phyloP scores from a whole-genome alignment of 139 green algal genomes.

The Mesotaenium endlicherianum region DNA sequence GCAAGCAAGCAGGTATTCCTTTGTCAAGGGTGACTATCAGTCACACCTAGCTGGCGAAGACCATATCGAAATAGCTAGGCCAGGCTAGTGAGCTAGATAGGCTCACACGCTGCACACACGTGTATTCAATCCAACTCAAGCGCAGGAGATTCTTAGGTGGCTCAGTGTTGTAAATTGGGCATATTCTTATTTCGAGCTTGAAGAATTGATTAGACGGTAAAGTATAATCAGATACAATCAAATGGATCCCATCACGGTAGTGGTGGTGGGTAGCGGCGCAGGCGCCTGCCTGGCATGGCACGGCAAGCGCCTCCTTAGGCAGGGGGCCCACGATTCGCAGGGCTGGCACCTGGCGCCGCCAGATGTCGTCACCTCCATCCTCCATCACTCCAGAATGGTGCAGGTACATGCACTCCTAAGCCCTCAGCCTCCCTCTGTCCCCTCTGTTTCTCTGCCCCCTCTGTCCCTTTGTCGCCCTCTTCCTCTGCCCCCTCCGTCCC shows the following conservation, averaged over 20 bases:
- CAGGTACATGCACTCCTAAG: neutral
- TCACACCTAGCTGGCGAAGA: too few species aligned
- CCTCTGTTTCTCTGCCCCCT: neutral
- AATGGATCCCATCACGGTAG: neutral
- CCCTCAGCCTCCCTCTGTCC: neutral
- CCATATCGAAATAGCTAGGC: too few species aligned
- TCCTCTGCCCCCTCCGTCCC: neutral
- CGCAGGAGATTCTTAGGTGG: too few species aligned
- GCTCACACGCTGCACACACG: too few species aligned
- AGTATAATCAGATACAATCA: too few species aligned
- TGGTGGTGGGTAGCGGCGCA: neutral
- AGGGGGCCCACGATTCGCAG: neutral
- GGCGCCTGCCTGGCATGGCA: constrained; percentile 3
- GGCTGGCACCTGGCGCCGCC: neutral
- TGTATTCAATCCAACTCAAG: too few species aligned
- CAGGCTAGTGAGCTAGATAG: too few species aligned
- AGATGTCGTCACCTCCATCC: neutral
- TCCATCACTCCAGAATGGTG: neutral
- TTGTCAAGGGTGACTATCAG: too few species aligned
- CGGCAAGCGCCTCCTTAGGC: neutral
- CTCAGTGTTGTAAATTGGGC: too few species aligned
- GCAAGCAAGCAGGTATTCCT: too few species aligned
- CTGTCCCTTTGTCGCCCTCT: neutral
- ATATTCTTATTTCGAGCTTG: too few species aligned
- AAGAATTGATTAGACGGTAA: too few species aligned